Evolutionary conservation across 306 rosid species (phyloP).

Genomic region (Castanea mollissima): DNA sequence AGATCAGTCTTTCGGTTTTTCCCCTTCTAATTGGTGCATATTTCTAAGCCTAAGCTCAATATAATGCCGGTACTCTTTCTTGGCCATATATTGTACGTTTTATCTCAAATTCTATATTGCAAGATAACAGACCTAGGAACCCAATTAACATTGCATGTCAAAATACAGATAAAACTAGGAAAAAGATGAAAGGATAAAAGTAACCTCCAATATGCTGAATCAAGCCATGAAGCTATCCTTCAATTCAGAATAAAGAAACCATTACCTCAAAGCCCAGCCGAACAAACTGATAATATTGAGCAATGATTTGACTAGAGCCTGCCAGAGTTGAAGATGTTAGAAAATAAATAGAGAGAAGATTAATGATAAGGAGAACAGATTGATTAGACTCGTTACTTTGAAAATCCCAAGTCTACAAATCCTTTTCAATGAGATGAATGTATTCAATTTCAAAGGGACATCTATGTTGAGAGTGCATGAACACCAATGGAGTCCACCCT

Average conservation of each 20-base stretch:
- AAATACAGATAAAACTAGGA: no score
- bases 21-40: no score
- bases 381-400: not conserved
- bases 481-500: no score
- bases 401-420: not conserved
- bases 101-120: no score
- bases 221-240: not conserved
- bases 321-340: constrained; percentile 11
- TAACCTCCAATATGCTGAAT: not conserved
- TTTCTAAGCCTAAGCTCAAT: no score
- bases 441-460: not conserved
- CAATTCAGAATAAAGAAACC: not conserved
- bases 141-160: not conserved
- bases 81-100: no score
- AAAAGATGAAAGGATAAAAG: not conserved
- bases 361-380: not conserved
- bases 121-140: not conserved
- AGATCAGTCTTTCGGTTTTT: no score
- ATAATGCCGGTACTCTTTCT: no score
- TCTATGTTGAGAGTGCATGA: not conserved
- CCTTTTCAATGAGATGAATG: not conserved
- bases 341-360: not conserved
- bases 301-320: constrained; percentile 61
- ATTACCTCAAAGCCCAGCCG: constrained; percentile 52
- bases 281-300: constrained; percentile 54